These are phyloP conservation scores for Oryza punctata DNA, from an alignment of 176 grass and related monocot species.

Conservation along the genomic window DNA sequence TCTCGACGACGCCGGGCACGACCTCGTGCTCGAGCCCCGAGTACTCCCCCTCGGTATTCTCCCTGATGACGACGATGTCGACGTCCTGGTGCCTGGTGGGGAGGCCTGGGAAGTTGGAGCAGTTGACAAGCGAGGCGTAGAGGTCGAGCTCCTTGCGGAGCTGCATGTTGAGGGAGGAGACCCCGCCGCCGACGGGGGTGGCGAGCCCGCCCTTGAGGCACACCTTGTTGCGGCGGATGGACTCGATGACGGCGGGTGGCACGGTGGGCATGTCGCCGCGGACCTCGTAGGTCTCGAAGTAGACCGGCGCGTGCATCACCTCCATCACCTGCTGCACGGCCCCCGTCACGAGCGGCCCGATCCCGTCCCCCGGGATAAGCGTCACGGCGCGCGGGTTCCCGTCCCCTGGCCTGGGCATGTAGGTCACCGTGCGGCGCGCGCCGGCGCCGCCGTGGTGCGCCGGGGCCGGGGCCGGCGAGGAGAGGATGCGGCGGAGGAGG, in stretches of 20 bases:
- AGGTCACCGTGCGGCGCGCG: slow-evolving; percentile 73
- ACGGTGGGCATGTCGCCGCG: slow-evolving; percentile 86
- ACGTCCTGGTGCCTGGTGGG: slow-evolving; percentile 83
- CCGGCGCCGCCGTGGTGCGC: neutral
- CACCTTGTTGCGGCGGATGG: slow-evolving; percentile 86
- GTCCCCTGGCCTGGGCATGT: slow-evolving; percentile 96
- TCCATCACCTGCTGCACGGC: slow-evolving; percentile 84
- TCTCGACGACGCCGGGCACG: slow-evolving; percentile 89
- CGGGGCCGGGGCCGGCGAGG: neutral
- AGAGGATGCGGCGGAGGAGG: slow-evolving; percentile 51
- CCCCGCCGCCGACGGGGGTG: slow-evolving; percentile 82
- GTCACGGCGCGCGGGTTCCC: slow-evolving; percentile 73
- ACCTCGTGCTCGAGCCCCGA: slow-evolving; percentile 97
- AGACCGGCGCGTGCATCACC: slow-evolving; percentile 89
- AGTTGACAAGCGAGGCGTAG: slow-evolving; percentile 86
- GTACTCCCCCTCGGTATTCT: slow-evolving; percentile 98
- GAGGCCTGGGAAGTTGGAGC: slow-evolving; percentile 75
- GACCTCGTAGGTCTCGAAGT: slow-evolving; percentile 94
- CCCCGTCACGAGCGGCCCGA: slow-evolving; percentile 85
- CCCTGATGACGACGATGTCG: slow-evolving; percentile 94
- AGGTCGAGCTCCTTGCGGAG: slow-evolving; percentile 93
- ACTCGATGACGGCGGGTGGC: slow-evolving; percentile 80
- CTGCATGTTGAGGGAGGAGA: slow-evolving; percentile 87
- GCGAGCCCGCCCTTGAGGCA: slow-evolving; percentile 83
- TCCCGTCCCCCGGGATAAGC: slow-evolving; percentile 89